phyloP scores from a whole-genome alignment of 352 stramenopile species.

The Phytopythium litorale region DNA sequence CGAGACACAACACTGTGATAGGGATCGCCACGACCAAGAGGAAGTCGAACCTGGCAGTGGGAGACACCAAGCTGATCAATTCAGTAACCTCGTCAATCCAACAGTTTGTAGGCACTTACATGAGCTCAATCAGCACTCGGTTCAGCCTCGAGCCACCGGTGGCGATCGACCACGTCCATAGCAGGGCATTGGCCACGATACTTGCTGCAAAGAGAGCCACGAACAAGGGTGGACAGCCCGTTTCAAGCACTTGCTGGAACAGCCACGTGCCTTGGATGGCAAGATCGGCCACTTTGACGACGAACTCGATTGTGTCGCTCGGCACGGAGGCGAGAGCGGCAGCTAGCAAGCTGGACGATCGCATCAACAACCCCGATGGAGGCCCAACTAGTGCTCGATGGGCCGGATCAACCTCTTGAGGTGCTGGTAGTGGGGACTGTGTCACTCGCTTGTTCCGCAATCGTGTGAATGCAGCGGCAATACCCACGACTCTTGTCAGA shows the following conservation, averaged over 20 bases:
- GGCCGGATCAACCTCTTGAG: background rate
- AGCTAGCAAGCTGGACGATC: background rate
- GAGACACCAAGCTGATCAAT: background rate
- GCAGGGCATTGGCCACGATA: background rate
- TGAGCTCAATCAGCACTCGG: slow-evolving; percentile 2
- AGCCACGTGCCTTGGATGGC: slow-evolving; percentile 3
- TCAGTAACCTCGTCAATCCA: background rate
- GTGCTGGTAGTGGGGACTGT: background rate
- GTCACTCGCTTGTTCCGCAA: background rate
- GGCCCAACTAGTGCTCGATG: background rate
- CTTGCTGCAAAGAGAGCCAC: background rate
- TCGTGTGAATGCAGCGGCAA: background rate
- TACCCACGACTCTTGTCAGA: background rate
- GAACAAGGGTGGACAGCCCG: background rate
- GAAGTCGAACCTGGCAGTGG: slow-evolving; percentile 24
- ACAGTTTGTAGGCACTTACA: slow-evolving; percentile 6
- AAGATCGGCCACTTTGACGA: slow-evolving; percentile 9
- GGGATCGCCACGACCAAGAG: slow-evolving; percentile 26
- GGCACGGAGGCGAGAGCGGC: background rate
- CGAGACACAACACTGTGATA: slow-evolving; percentile 21
- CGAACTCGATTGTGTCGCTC: background rate
- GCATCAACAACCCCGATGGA: background rate
- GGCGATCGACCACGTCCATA: slow-evolving; percentile 2
- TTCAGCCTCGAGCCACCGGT: background rate
- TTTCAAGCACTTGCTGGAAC: slow-evolving; percentile 16